Base-by-base conservation (phyloP, 257 asterid species). In the Plantago ovata region DNA sequence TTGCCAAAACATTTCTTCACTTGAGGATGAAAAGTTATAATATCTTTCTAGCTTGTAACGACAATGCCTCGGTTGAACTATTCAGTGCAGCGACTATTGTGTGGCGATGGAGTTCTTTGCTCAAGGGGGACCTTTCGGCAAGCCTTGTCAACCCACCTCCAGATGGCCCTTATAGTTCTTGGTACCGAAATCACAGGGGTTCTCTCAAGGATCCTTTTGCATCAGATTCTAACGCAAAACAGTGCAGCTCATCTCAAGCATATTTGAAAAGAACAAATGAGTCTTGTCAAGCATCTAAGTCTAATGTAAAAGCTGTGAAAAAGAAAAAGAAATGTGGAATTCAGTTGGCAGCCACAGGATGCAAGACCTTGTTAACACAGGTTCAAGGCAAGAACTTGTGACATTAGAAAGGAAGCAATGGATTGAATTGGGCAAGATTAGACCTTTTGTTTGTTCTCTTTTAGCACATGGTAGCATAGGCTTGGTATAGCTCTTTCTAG, bases 131-230 rank as follows among this genome's bases (percentile, higher is more conserved):
- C 41, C 86, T 88, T 38, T 20, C 68, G 0, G 98, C 94, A 49
- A 92, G 79, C 73, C 81, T 83, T 64, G 85, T 81, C 76, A 92
- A 92, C 75, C 95, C 80, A 64, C 98, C 98, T 11, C 98, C 98
- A 2, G 98, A 92, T 64, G 96, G 98, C 56, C 94, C 86, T 0
- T 76, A 79, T 54, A 73, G 79, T 69, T 88, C 98, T 56, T 88
- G 95, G 94, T 92, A 92, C 68, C 96, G 95, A 47, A 81, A 80
- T 69, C 82, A 68, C 72, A 85, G 54, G 67, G 77, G 78, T 54
- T 88, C 95, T 52, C 86, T 85, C 42, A 85, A 81, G 75, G 84
- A 84, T 52, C 93, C 96, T 20, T 88, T 79, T 76, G 73, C 81
- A 39, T 22, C 72, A n/a, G 92, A 78, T 36, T 22, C 72, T 56